Conservation (phyloP, 2,329 filamentous ascomycete species). For the Lachnellula hyalina region DNA sequence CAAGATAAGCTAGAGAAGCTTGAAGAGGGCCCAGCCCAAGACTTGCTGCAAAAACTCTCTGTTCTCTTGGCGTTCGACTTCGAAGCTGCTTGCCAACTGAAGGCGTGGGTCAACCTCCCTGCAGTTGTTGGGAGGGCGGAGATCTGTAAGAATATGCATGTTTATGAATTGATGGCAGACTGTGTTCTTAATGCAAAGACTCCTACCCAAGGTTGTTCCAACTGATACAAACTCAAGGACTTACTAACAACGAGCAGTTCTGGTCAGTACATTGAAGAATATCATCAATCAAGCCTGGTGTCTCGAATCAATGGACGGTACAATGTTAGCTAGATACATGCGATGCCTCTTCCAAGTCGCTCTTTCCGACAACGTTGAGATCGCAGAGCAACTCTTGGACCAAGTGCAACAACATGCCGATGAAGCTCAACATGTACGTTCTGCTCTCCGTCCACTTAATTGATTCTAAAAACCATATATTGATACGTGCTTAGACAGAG, state of each 20-base stretch:
- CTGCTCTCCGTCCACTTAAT: neutral
- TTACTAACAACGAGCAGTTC: slow-evolving; percentile 40
- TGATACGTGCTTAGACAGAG: slow-evolving; percentile 33
- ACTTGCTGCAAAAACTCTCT: slow-evolving; percentile 57
- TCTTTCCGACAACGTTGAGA: slow-evolving; percentile 44
- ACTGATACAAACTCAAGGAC: slow-evolving; percentile 26
- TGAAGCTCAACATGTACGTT: slow-evolving; percentile 42
- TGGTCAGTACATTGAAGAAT: slow-evolving; percentile 48
- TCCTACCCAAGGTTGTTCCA: slow-evolving; percentile 43
- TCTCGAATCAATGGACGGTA: slow-evolving; percentile 49
- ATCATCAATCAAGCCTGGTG: slow-evolving; percentile 65
- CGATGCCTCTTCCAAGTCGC: slow-evolving; percentile 70
- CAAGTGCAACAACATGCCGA: slow-evolving; percentile 53
- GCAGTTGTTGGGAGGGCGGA: slow-evolving; percentile 51
- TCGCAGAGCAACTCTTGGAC: slow-evolving; percentile 57
- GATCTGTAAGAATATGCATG: slow-evolving; percentile 38
- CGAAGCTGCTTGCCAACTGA: slow-evolving; percentile 64
- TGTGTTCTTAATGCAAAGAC: slow-evolving; percentile 51
- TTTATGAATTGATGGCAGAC: slow-evolving; percentile 62
- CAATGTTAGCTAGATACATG: slow-evolving; percentile 68
- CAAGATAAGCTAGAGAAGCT: slow-evolving; percentile 37
- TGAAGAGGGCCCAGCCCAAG: slow-evolving; percentile 40
- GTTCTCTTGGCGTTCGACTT: slow-evolving; percentile 72
- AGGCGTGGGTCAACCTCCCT: slow-evolving; percentile 61
- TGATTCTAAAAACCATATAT: slow-evolving; percentile 1